These are phyloP conservation scores for Cerrena zonata DNA, from an alignment of 1,284 basidiomycete genomes.

Conservation along the genomic window DNA sequence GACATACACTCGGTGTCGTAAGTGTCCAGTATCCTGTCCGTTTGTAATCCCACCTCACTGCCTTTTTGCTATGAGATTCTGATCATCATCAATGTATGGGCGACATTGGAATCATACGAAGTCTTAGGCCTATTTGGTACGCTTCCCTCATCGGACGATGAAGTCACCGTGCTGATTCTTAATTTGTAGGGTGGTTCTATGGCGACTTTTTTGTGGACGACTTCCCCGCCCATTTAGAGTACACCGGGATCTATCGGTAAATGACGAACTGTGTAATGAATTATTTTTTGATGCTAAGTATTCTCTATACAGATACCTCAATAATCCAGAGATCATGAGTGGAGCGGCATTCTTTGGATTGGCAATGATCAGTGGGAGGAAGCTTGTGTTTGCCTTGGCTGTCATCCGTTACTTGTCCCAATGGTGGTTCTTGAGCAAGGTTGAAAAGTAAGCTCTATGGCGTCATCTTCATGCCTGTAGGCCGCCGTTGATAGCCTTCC, in stretches of 20 bases:
- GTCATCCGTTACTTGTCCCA: constrained; percentile 79
- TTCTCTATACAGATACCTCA: constrained; percentile 60
- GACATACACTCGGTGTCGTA: constrained; percentile 81
- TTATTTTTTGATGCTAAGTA: not conserved
- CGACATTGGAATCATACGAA: constrained; percentile 83
- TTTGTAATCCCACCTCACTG: not conserved
- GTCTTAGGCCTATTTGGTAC: constrained; percentile 87
- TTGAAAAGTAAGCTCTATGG: constrained; percentile 74
- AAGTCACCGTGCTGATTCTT: constrained; percentile 9
- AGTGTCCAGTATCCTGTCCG: constrained; percentile 29
- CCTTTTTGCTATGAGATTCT: constrained; percentile 70
- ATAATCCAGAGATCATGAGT: constrained; percentile 95
- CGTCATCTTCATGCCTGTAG: not conserved
- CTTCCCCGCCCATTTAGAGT: constrained; percentile 85
- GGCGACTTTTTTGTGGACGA: constrained; percentile 97
- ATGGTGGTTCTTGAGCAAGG: constrained; percentile 86
- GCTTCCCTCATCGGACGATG: constrained; percentile 14
- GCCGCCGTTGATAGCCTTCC: constrained; percentile 3
- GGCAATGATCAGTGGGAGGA: constrained; percentile 84
- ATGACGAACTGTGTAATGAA: constrained; percentile 12
- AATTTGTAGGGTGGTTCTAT: constrained; percentile 81
- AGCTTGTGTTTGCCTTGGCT: constrained; percentile 80
- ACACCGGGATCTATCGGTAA: constrained; percentile 91
- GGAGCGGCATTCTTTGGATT: constrained; percentile 94
- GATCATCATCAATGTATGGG: constrained; percentile 87